These are phyloP conservation scores for Besnoitia besnoiti DNA, from an alignment of 169 alveolate species.

Conservation along the genomic window DNA sequence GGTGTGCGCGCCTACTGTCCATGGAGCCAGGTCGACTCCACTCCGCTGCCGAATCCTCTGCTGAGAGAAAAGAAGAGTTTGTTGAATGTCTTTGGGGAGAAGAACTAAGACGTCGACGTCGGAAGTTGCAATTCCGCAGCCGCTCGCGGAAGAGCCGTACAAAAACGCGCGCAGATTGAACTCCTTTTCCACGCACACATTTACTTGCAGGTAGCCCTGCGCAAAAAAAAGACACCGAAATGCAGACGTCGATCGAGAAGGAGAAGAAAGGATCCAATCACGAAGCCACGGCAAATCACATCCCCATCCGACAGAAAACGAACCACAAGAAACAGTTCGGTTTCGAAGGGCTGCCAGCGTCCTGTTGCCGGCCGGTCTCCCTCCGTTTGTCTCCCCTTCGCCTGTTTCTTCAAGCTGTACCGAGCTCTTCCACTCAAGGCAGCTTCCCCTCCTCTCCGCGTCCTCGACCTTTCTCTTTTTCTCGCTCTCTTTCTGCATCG, in stretches of 20 bases:
- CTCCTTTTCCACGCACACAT: background rate
- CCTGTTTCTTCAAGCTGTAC: no score
- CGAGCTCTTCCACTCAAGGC: no score
- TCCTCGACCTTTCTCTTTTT: background rate
- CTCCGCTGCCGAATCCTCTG: background rate
- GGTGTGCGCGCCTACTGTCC: background rate
- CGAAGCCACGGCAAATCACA: no score
- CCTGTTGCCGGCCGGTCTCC: no score
- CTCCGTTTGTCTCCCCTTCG: no score
- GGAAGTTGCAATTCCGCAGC: background rate
- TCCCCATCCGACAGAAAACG: no score
- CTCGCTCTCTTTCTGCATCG: background rate
- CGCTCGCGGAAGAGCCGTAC: constrained; percentile 11
- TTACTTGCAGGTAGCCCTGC: constrained; percentile 18
- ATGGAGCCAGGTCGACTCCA: background rate
- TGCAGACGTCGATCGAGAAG: no score
- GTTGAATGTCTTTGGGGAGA: background rate
- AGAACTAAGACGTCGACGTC: constrained; percentile 17
- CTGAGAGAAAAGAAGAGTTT: background rate
- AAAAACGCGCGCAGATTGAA: background rate
- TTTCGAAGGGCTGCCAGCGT: no score
- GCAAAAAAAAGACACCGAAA: background rate
- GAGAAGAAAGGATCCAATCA: no score
- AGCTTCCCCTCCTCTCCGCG: no score
- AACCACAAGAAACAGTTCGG: no score